Evolutionary conservation across 805 yeast genomes (phyloP).

Genomic region (Candida vartiovaarae): DNA sequence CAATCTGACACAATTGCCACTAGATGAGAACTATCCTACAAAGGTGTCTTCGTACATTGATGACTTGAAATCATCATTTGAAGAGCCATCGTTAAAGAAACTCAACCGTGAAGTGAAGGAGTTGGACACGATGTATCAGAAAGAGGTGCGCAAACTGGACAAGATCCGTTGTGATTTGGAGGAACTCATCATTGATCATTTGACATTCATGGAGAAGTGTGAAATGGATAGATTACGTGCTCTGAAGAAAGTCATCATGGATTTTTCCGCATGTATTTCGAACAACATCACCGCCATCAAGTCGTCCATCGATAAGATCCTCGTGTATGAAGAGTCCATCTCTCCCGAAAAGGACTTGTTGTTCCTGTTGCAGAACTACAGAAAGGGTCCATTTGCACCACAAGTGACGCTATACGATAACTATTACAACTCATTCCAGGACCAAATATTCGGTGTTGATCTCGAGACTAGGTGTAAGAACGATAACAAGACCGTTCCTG

Average conservation of each 20-base stretch:
- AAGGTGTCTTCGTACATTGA: slow-evolving; percentile 16
- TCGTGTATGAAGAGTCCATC: slow-evolving; percentile 62
- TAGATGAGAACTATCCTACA: slow-evolving; percentile 23
- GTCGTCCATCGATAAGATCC: slow-evolving; percentile 50
- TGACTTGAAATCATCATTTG: slow-evolving; percentile 27
- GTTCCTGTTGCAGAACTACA: slow-evolving; percentile 56
- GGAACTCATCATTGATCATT: slow-evolving; percentile 63
- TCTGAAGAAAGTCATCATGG: slow-evolving; percentile 66
- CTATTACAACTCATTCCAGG: slow-evolving; percentile 59
- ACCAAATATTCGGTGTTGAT: slow-evolving; percentile 78
- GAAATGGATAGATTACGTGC: slow-evolving; percentile 74
- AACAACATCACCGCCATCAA: slow-evolving; percentile 53
- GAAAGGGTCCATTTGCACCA: slow-evolving; percentile 72
- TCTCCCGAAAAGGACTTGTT: slow-evolving; percentile 64
- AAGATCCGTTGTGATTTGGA: slow-evolving; percentile 65
- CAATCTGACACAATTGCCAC: slow-evolving; percentile 37
- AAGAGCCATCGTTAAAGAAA: slow-evolving; percentile 44
- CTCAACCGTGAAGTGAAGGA: slow-evolving; percentile 49
- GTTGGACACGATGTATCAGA: slow-evolving; percentile 51
- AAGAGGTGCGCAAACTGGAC: slow-evolving; percentile 54
- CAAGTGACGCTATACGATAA: slow-evolving; percentile 69
- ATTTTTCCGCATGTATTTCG: slow-evolving; percentile 61
- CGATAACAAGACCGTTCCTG: slow-evolving; percentile 69
- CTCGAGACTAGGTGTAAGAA: slow-evolving; percentile 62
- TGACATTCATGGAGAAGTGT: slow-evolving; percentile 73